Percentiles rank a stretch among this genome's conserved stretches.
These are phyloP conservation scores for Trametes cingulata DNA, from an alignment of 768 basidiomycete species.

Conservation along the genomic window DNA sequence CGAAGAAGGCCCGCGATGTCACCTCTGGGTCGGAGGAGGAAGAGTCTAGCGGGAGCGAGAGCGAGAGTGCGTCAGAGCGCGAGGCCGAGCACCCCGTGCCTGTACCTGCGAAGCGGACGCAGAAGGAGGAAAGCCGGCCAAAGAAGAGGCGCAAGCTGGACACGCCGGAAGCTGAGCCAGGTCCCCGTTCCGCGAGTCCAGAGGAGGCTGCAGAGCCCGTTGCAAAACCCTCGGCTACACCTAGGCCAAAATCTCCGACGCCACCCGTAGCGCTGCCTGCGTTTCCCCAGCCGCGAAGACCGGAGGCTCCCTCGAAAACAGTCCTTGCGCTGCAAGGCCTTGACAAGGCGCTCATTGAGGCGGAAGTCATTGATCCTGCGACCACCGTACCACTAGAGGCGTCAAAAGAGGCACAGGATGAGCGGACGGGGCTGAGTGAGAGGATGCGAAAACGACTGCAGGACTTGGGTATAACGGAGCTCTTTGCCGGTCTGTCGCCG, in stretches of 20 bases:
- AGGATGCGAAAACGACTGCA: slow-evolving; percentile 62
- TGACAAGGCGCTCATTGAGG: slow-evolving; percentile 69
- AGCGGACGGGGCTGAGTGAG: slow-evolving; percentile 54
- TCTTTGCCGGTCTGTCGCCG: slow-evolving; percentile 77
- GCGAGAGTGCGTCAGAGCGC: slow-evolving; percentile 25
- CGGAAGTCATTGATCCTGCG: slow-evolving; percentile 65
- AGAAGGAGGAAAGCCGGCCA: slow-evolving; percentile 33
- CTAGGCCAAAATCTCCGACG: slow-evolving; percentile 25
- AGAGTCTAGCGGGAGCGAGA: slow-evolving; percentile 20
- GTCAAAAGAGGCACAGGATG: slow-evolving; percentile 40
- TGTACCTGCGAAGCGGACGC: background rate
- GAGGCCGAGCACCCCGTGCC: slow-evolving; percentile 3
- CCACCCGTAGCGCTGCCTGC: slow-evolving; percentile 51
- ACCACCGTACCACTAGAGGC: slow-evolving; percentile 45
- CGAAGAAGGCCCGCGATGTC: background rate
- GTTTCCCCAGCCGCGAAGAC: slow-evolving; percentile 68
- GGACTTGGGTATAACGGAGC: slow-evolving; percentile 78
- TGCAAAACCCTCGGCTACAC: background rate
- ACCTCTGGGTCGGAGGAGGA: slow-evolving; percentile 2
- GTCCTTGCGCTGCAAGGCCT: slow-evolving; percentile 78
- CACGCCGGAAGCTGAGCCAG: slow-evolving; percentile 21
- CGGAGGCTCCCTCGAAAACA: slow-evolving; percentile 68
- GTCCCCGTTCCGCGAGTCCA: background rate
- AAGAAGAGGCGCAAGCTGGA: slow-evolving; percentile 48
- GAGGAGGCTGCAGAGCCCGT: background rate